Base-by-base conservation (phyloP, 768 basidiomycete species). In the Mycena metata region DNA sequence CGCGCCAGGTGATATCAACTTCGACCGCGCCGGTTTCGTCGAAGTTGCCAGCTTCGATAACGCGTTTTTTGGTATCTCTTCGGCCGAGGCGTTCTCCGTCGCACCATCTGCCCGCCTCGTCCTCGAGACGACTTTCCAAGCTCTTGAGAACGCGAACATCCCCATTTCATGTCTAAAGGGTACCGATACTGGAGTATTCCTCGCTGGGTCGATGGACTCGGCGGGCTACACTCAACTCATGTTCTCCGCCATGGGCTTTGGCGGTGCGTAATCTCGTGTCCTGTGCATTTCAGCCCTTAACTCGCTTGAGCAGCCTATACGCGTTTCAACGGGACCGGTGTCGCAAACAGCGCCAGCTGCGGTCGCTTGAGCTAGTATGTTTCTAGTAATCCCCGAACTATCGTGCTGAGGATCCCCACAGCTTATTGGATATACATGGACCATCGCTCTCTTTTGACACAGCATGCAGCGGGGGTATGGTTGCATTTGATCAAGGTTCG, bases 341-440 rank as follows among this genome's bases (percentile, higher is more conserved):
- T 74, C 39, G 78, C 80, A 9, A 75, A 70, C 8, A 80, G 79
- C 64, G 76, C 80, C 7, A 75, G 75, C 5, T 78, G 79, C 54
- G 80, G 80, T 41, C 75, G 80, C 26, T 57, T 81, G 35, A 81
- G 80, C 77, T 81, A 81, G 80, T 81, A 30, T 46, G 79, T 66
- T 55, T 16, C 17, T 19, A 43, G 0, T 21, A 19, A 41, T n/a
- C 39, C 42, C 33, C 19, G 33, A 33, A 35, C 42, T 12, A 43
- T 16, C 57, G n/a, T 54, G 21, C 12, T 19, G 36, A 49, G 9
- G 50, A 21, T 8, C 23, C 21, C 15, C 12, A 16, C 52, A 81
- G 80, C 57, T 64, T 80, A 10, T 72, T 81, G 26, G 80, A 81
- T 52, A 70, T 80, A 17, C 78, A 79, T 55, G 80, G 80, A 17